phyloP scores from a whole-genome alignment of 2,329 filamentous ascomycete genomes.

The Stagonosporopsis rhizophila region DNA sequence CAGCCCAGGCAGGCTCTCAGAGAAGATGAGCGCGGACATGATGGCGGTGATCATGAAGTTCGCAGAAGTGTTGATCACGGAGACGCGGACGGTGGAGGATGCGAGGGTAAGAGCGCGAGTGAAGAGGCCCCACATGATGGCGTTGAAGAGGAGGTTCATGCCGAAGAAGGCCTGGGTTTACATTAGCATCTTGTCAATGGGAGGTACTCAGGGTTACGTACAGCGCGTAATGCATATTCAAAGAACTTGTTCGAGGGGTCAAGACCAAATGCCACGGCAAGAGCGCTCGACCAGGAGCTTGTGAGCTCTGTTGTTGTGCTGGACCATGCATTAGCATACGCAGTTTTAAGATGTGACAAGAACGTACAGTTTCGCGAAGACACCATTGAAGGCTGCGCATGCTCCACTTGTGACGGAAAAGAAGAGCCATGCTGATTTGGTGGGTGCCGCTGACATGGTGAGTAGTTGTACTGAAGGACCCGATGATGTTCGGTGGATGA shows the following conservation, averaged over 20 bases:
- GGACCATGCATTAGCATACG: conserved; percentile 18
- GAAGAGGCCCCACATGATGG: conserved; percentile 85
- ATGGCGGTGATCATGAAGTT: conserved; percentile 83
- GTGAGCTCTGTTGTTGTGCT: conserved; percentile 69
- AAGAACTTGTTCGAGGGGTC: conserved; percentile 55
- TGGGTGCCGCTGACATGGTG: conserved; percentile 33
- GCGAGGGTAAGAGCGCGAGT: conserved; percentile 78
- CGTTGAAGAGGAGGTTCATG: conserved; percentile 77
- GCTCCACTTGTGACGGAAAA: conserved; percentile 76
- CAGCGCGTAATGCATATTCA: conserved; percentile 59
- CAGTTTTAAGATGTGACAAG: conserved; percentile 3
- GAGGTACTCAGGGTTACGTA: conserved; percentile 27
- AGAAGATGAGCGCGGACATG: conserved; percentile 73
- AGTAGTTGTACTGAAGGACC: not conserved
- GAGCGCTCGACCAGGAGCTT: conserved; percentile 57
- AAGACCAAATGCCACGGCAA: conserved; percentile 58
- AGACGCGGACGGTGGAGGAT: conserved; percentile 78
- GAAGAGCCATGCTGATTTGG: conserved; percentile 59
- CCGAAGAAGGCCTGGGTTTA: conserved; percentile 73
- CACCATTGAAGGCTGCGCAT: conserved; percentile 81
- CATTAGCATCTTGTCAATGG: not conserved
- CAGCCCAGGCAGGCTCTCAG: conserved; percentile 72
- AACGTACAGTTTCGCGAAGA: conserved; percentile 81
- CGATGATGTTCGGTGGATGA: conserved; percentile 3
- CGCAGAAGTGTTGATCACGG: conserved; percentile 80